Conservation (phyloP, 768 basidiomycete species). For the Butyriboletus loyo region DNA sequence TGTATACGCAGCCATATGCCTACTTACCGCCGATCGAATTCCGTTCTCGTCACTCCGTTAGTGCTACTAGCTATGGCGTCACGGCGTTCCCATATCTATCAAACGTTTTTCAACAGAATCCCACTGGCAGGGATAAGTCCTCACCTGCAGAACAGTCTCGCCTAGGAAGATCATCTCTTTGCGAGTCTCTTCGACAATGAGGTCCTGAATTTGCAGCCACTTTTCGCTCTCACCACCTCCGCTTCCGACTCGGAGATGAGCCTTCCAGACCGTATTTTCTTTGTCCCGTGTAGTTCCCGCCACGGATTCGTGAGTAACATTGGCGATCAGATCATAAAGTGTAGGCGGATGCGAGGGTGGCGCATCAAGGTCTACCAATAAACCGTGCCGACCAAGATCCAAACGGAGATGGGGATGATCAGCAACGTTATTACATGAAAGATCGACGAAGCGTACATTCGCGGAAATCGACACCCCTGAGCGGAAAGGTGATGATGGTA, state of each 20-base stretch:
- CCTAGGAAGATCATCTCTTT: constrained; percentile 98
- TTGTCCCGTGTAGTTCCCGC: constrained; percentile 95
- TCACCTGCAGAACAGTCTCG: constrained; percentile 92
- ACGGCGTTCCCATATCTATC: constrained; percentile 65
- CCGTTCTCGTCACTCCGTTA: constrained; percentile 26
- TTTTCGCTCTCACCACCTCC: constrained; percentile 82
- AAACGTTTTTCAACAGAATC: constrained; percentile 10
- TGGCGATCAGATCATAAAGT: constrained; percentile 91
- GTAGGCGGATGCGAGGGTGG: constrained; percentile 57
- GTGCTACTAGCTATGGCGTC: constrained; percentile 15
- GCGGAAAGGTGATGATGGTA: constrained; percentile 96
- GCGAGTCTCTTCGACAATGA: constrained; percentile 93
- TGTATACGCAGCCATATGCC: background rate
- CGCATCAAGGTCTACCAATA: constrained; percentile 70
- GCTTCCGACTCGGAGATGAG: constrained; percentile 72
- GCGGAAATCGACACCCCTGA: constrained; percentile 86
- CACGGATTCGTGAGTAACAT: constrained; percentile 92
- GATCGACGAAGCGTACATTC: constrained; percentile 66
- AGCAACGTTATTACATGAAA: constrained; percentile 20
- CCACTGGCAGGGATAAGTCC: constrained; percentile 3
- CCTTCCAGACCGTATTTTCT: constrained; percentile 90
- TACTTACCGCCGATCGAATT: constrained; percentile 30
- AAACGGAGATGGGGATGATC: constrained; percentile 20
- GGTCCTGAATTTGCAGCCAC: constrained; percentile 96
- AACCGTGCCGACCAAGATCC: constrained; percentile 21